Evolutionary conservation across 192 early-diverging fungal species (phyloP).

Genomic region (Backusella australiensis): DNA sequence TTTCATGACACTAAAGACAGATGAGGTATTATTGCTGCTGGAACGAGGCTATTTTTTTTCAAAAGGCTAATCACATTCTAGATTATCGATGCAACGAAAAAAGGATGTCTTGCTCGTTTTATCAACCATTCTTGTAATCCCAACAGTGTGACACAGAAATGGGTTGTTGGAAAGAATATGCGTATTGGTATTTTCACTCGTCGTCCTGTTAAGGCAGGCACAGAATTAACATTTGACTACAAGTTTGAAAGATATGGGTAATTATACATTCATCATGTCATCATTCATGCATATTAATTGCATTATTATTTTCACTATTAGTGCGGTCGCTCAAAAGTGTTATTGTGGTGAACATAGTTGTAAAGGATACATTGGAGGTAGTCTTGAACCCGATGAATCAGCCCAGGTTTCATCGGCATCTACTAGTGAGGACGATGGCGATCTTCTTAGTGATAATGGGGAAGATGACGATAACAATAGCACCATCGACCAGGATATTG

Average conservation of each 20-base stretch:
- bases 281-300: too few relatives aligned
- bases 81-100: constrained; percentile 93
- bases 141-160: constrained; percentile 95
- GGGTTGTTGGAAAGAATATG: constrained; percentile 87
- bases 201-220: constrained; percentile 68
- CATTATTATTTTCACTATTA: constrained; percentile 12
- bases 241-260: constrained; percentile 95
- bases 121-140: constrained; percentile 98
- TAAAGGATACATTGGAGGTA: constrained; percentile 88
- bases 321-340: constrained; percentile 87
- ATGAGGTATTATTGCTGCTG: constrained; percentile 58
- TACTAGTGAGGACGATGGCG: neutral
- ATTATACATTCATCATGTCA: neutral
- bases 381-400: constrained; percentile 55
- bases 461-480: constrained; percentile 8
- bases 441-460: constrained; percentile 30
- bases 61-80: constrained; percentile 20
- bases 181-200: constrained; percentile 97
- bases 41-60: neutral
- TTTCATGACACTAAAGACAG: constrained; percentile 94
- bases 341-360: constrained; percentile 89
- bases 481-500: neutral
- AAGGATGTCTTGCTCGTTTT: constrained; percentile 92
- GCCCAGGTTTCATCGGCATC: neutral
- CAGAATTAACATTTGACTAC: constrained; percentile 98